A percentile compares a stretch with the other conserved stretches of the same genome.
These are phyloP conservation scores for Abelmoschus esculentus DNA, from an alignment of 345 rosid genomes.

Conservation along the genomic window DNA sequence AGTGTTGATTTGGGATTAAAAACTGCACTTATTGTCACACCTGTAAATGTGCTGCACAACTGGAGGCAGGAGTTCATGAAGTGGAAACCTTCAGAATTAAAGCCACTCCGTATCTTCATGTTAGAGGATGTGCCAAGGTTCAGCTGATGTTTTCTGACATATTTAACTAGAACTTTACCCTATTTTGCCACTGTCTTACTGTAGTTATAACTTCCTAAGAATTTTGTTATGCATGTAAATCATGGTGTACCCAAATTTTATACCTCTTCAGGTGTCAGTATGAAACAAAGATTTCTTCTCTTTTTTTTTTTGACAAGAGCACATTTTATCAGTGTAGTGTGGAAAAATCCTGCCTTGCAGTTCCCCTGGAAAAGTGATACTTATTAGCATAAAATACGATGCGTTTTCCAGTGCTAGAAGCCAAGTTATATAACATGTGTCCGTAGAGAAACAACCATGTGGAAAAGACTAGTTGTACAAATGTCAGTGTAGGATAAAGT, in stretches of 20 bases:
- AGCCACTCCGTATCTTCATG: conserved; percentile 86
- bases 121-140: conserved; percentile 94
- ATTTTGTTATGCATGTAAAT: background rate
- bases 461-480: background rate
- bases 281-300: background rate
- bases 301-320: background rate
- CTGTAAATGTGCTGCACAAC: conserved; percentile 98
- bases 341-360: background rate
- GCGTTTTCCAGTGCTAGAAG: background rate
- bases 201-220: background rate
- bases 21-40: conserved; percentile 88
- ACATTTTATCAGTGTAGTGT: background rate
- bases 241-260: background rate
- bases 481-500: background rate
- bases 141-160: background rate
- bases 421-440: background rate
- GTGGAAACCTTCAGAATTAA: conserved; percentile 91
- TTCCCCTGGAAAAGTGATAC: conserved; percentile 1
- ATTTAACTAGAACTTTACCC: background rate
- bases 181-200: background rate
- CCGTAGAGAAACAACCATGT: background rate
- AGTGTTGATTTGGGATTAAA: conserved; percentile 79
- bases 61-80: conserved; percentile 92
- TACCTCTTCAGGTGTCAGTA: background rate
- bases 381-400: conserved; percentile 2